Percentiles rank a stretch among this genome's conserved stretches.
phyloP scores from a whole-genome alignment of 2,329 filamentous ascomycete species.

The Pezicula carpinea region DNA sequence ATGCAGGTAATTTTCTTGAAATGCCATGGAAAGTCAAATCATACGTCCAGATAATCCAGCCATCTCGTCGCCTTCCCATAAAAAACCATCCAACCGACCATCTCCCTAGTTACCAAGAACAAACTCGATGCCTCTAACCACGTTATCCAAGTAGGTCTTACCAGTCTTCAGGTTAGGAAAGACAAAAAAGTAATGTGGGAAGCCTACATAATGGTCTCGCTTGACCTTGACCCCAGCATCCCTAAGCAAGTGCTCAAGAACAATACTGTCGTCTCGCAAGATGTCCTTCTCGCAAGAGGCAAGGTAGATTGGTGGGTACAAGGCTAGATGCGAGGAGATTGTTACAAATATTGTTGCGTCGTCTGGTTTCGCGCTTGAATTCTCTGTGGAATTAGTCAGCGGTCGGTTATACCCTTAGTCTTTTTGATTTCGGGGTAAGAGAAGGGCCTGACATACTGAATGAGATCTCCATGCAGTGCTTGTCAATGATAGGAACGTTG shows the following conservation, averaged over 20 bases:
- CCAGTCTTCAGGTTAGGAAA: constrained; percentile 14
- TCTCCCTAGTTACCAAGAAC: neutral
- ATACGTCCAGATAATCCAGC: too few relatives aligned
- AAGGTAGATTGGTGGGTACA: constrained; percentile 20
- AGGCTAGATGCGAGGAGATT: constrained; percentile 9
- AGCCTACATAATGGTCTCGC: constrained; percentile 24
- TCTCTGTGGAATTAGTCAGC: neutral
- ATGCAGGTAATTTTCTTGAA: too few relatives aligned
- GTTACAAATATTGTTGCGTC: constrained; percentile 14
- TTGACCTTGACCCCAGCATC: constrained; percentile 22
- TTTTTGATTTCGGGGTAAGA: neutral
- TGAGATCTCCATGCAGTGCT: constrained; percentile 14
- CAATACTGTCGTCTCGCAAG: constrained; percentile 26
- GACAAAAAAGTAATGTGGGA: constrained; percentile 30
- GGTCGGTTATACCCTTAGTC: neutral
- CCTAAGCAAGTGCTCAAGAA: constrained; percentile 24
- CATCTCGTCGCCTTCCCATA: too few relatives aligned
- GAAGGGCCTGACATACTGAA: constrained; percentile 6
- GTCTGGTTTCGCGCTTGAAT: constrained; percentile 5
- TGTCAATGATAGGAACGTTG: constrained; percentile 17
- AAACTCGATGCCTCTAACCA: constrained; percentile 10
- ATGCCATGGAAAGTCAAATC: too few relatives aligned
- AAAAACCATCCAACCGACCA: too few relatives aligned
- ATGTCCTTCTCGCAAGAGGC: constrained; percentile 23
- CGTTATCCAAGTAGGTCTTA: constrained; percentile 16